phyloP scores from a whole-genome alignment of 129 eudicot species.

The Helichrysum umbraculigerum region DNA sequence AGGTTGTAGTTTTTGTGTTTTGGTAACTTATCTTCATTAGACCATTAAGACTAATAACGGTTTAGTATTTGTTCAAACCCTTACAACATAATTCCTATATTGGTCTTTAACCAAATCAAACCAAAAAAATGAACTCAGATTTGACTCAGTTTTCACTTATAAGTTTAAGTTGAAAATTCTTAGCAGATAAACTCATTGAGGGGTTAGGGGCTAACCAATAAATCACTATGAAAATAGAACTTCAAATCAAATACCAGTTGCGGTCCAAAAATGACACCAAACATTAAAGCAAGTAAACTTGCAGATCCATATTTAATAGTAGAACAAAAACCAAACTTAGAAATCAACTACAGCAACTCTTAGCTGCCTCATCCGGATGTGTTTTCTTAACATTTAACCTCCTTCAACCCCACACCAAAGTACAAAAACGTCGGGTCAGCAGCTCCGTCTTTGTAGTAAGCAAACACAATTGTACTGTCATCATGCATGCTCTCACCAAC shows the following conservation, averaged over 20 bases:
- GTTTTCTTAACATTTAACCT: conserved; percentile 49
- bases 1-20: background rate
- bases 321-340: conserved; percentile 23
- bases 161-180: background rate
- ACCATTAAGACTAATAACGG: background rate
- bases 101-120: background rate
- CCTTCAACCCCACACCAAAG: conserved; percentile 61
- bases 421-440: conserved; percentile 63
- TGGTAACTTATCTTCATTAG: background rate
- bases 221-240: conserved; percentile 22
- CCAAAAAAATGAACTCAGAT: background rate
- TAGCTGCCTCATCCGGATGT: background rate
- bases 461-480: conserved; percentile 59
- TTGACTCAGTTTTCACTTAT: background rate
- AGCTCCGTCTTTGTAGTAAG: conserved; percentile 66
- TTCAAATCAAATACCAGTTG: conserved; percentile 12
- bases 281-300: conserved; percentile 19
- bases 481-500: conserved; percentile 81
- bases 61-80: no score
- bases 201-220: background rate
- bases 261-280: conserved; percentile 35
- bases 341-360: conserved; percentile 28
- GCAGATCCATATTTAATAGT: conserved; percentile 23
- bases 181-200: background rate
- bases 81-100: no score